Percentiles rank a stretch among this genome's conserved stretches.
phyloP scores from a whole-genome alignment of 805 yeast species.

The Candida endomychidarum region DNA sequence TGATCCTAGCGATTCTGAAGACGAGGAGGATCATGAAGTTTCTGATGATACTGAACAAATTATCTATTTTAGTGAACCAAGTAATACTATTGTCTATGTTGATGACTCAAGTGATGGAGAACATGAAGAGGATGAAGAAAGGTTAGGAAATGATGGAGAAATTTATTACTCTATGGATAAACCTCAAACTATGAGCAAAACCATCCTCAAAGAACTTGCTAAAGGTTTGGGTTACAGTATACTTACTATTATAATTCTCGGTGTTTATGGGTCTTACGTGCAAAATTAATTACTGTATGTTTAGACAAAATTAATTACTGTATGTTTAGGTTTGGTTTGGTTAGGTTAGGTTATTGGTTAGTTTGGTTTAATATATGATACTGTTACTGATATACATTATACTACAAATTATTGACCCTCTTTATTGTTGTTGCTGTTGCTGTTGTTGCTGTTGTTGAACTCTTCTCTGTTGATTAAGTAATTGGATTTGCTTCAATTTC shows the following conservation, averaged over 20 bases:
- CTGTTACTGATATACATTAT: slow-evolving; percentile 2
- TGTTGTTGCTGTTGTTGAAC: slow-evolving; percentile 18
- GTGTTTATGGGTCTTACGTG: slow-evolving; percentile 36
- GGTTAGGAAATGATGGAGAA: not conserved
- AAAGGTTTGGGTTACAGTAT: slow-evolving; percentile 33
- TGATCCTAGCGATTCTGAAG: slow-evolving; percentile 1
- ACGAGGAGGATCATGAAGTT: slow-evolving; percentile 5
- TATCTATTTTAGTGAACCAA: no score
- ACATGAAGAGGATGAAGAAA: slow-evolving; percentile 1
- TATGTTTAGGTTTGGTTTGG: not conserved
- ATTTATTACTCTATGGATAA: slow-evolving; percentile 8
- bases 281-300: no score
- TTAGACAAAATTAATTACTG: no score
- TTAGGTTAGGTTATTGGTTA: not conserved
- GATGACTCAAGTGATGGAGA: not conserved
- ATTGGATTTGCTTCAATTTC: slow-evolving; percentile 35
- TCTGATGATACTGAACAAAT: not conserved
- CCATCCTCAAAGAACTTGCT: slow-evolving; percentile 28
- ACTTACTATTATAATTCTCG: slow-evolving; percentile 35
- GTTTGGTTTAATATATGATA: not conserved
- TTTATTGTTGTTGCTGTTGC: slow-evolving; percentile 16
- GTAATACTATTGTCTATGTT: no score
- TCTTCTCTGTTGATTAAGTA: slow-evolving; percentile 23
- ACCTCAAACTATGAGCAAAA: slow-evolving; percentile 1
- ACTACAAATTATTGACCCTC: slow-evolving; percentile 13